Evolutionary conservation across 139 green algal species (phyloP).

Genomic region (Asterochloris erici): DNA sequence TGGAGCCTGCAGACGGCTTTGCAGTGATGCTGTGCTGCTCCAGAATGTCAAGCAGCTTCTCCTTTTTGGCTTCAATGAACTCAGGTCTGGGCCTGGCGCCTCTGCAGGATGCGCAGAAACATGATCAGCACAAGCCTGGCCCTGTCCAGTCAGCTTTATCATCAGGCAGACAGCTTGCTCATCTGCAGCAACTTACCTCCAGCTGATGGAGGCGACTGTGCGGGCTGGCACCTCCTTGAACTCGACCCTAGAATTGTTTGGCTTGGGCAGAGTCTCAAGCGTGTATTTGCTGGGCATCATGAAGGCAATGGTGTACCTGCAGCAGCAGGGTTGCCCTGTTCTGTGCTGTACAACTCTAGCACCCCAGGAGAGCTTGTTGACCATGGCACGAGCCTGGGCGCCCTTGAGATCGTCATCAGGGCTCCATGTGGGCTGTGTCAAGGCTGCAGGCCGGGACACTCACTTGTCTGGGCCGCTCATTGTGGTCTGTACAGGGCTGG

Average conservation of each 20-base stretch:
- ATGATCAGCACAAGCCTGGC: background rate
- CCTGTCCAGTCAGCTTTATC: background rate
- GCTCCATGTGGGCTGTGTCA: too few species aligned
- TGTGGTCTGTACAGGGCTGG: constrained; percentile 48
- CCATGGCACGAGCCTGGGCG: constrained; percentile 11
- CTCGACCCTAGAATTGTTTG: constrained; percentile 42
- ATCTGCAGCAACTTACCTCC: constrained; percentile 15
- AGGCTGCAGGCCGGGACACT: background rate
- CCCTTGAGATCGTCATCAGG: constrained; percentile 36
- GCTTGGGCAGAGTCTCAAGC: constrained; percentile 47
- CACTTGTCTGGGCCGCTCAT: background rate
- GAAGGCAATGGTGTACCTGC: constrained; percentile 47
- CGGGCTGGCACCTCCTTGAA: constrained; percentile 41
- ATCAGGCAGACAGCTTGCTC: background rate
- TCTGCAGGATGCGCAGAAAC: background rate
- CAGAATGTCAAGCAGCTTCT: constrained; percentile 1
- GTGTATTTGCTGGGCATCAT: constrained; percentile 66
- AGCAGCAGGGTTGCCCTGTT: background rate
- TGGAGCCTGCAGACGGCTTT: background rate
- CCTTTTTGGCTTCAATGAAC: constrained; percentile 2
- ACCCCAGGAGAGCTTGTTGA: too few species aligned
- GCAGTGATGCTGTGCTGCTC: constrained; percentile 6
- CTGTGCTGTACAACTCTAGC: background rate
- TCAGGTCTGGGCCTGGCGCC: background rate
- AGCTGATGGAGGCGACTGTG: constrained; percentile 49